phyloP scores from a whole-genome alignment of 768 basidiomycete species.

The Coprinellus aureogranulatus region DNA sequence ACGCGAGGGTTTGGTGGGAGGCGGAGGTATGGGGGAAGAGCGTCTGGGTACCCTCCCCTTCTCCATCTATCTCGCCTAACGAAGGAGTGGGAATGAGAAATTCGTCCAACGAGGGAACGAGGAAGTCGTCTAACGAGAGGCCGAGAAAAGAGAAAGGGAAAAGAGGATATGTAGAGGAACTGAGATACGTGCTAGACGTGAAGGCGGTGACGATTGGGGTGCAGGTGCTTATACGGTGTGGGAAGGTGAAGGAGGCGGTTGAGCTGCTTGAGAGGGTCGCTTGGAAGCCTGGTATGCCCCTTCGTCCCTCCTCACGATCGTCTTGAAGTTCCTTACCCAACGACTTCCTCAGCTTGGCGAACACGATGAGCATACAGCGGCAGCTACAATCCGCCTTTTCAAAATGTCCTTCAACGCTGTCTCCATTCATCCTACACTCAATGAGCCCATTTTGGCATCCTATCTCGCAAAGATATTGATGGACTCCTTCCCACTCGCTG shows the following conservation, averaged over 20 bases:
- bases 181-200: slow-evolving; percentile 41
- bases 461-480: slow-evolving; percentile 92
- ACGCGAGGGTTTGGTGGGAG: not conserved
- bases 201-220: slow-evolving; percentile 50
- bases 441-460: slow-evolving; percentile 91
- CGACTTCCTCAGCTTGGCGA: not conserved
- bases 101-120: too few relatives aligned
- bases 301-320: slow-evolving; percentile 67
- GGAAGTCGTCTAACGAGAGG: too few relatives aligned
- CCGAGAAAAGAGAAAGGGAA: too few relatives aligned
- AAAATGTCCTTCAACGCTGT: slow-evolving; percentile 95
- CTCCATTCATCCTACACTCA: slow-evolving; percentile 62
- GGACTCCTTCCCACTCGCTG: slow-evolving; percentile 93
- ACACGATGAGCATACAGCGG: slow-evolving; percentile 71
- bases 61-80: too few relatives aligned
- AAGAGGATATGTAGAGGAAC: slow-evolving; percentile 5
- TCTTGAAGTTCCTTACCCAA: slow-evolving; percentile 82
- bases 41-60: too few relatives aligned
- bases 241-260: slow-evolving; percentile 48
- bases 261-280: slow-evolving; percentile 45
- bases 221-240: slow-evolving; percentile 43
- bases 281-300: not conserved
- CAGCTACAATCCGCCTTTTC: slow-evolving; percentile 85
- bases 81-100: not conserved
- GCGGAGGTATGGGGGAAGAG: not conserved